Evolutionary conservation across 192 early-diverging fungal genomes (phyloP).

Genomic region (Dissophora ornata): DNA sequence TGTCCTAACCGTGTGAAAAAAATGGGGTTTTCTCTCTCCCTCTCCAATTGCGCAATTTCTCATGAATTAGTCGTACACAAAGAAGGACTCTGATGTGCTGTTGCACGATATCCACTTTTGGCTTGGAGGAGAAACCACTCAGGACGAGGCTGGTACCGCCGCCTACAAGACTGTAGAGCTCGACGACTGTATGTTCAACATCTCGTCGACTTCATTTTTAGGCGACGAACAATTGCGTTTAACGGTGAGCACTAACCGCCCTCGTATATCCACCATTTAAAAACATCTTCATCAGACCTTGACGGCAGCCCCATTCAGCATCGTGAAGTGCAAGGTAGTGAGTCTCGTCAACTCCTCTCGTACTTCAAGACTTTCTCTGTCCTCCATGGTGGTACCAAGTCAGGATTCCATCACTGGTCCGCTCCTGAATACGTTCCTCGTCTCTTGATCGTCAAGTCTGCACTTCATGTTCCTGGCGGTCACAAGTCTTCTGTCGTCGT

Average conservation of each 20-base stretch:
- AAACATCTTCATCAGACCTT: constrained; percentile 55
- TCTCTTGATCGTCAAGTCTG: constrained; percentile 68
- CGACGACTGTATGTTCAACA: constrained; percentile 70
- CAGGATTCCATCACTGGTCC: constrained; percentile 78
- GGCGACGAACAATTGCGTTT: too few species aligned
- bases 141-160: constrained; percentile 87
- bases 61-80: constrained; percentile 65
- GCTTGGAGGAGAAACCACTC: constrained; percentile 80
- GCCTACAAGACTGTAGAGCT: constrained; percentile 88
- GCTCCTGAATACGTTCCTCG: constrained; percentile 60
- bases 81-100: constrained; percentile 66
- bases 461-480: constrained; percentile 31
- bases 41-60: too few species aligned
- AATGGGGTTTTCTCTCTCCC: not conserved
- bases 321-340: constrained; percentile 80
- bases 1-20: constrained; percentile 12
- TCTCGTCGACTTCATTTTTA: too few species aligned
- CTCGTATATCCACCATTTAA: too few species aligned
- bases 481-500: constrained; percentile 66
- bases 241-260: too few species aligned
- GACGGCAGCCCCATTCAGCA: constrained; percentile 79
- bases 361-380: constrained; percentile 73
- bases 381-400: constrained; percentile 73
- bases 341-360: constrained; percentile 71
- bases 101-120: constrained; percentile 87